Conservation (phyloP, 768 basidiomycete genomes). For the Hygrocybe coccinea region DNA sequence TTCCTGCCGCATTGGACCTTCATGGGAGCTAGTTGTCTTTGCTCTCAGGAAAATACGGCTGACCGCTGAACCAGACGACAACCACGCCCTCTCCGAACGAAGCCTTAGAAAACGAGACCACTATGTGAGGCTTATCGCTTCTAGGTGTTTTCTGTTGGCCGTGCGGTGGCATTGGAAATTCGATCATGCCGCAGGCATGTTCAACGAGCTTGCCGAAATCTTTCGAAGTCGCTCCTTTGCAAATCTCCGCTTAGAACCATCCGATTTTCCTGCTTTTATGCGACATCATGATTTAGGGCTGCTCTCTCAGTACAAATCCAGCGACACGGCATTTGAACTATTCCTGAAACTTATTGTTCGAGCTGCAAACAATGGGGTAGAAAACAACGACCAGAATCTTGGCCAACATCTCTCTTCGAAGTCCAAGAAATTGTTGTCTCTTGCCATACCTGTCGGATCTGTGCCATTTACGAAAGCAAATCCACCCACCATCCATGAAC, state of each 20-base stretch:
- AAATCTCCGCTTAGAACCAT: slow-evolving; percentile 56
- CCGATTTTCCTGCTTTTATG: slow-evolving; percentile 72
- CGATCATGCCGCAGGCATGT: slow-evolving; percentile 48
- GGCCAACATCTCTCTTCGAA: slow-evolving; percentile 36
- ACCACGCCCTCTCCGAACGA: slow-evolving; percentile 33
- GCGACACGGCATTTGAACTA: slow-evolving; percentile 71
- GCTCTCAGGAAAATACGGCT: slow-evolving; percentile 61
- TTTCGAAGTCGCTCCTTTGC: slow-evolving; percentile 75
- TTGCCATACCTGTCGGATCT: slow-evolving; percentile 66
- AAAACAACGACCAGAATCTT: slow-evolving; percentile 24
- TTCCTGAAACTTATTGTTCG: slow-evolving; percentile 80
- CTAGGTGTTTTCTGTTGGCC: slow-evolving; percentile 69
- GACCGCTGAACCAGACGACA: slow-evolving; percentile 40
- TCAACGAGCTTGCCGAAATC: slow-evolving; percentile 62
- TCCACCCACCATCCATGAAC: slow-evolving; percentile 48
- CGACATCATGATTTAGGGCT: slow-evolving; percentile 48
- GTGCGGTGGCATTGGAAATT: slow-evolving; percentile 76
- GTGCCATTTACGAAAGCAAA: slow-evolving; percentile 55
- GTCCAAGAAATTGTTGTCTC: slow-evolving; percentile 63
- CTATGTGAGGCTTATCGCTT: slow-evolving; percentile 65
- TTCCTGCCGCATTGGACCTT: slow-evolving; percentile 40
- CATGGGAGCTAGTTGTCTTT: slow-evolving; percentile 60
- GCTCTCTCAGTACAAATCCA: slow-evolving; percentile 44
- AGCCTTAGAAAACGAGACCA: slow-evolving; percentile 55
- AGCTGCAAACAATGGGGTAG: slow-evolving; percentile 37